These are phyloP conservation scores for Atkinsonella hypoxylon DNA, from an alignment of 2,329 filamentous ascomycete species.

Conservation along the genomic window DNA sequence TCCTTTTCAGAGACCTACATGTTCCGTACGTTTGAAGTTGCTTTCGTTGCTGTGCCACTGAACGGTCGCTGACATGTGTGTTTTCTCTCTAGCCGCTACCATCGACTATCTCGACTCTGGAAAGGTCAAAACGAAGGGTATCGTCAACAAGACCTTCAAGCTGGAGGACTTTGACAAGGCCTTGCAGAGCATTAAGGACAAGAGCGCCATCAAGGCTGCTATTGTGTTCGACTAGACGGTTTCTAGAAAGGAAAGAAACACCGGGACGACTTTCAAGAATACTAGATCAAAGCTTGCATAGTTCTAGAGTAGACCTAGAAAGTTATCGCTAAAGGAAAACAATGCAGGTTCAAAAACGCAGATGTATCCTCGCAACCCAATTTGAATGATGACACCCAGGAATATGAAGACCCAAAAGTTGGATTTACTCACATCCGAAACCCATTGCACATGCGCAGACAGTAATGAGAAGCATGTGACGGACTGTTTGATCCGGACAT, in stretches of 20 bases:
- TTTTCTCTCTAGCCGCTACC: constrained; percentile 24
- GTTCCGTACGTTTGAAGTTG: constrained; percentile 39
- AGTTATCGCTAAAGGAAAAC: background rate
- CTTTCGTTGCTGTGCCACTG: too few relatives aligned
- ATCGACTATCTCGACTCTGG: constrained; percentile 43
- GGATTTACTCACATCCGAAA: too few relatives aligned
- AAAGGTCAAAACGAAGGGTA: constrained; percentile 51
- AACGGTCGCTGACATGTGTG: background rate
- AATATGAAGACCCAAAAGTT: too few relatives aligned
- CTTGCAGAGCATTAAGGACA: constrained; percentile 58
- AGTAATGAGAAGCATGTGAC: too few relatives aligned
- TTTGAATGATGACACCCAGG: too few relatives aligned
- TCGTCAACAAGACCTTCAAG: constrained; percentile 62
- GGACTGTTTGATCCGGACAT: background rate
- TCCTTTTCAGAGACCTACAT: constrained; percentile 65
- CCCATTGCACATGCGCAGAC: too few relatives aligned
- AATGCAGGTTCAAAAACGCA: background rate
- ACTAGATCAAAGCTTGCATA: background rate
- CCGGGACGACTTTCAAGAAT: background rate
- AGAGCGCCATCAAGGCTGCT: constrained; percentile 62
- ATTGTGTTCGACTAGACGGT: constrained; percentile 51
- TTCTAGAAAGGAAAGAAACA: background rate
- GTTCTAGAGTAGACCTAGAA: background rate
- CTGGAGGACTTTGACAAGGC: constrained; percentile 63
- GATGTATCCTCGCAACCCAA: background rate